A percentile compares a stretch with the other conserved stretches of the same genome.
These are phyloP conservation scores for Osmanthus fragrans DNA, from an alignment of 257 asterid species.

Conservation along the genomic window DNA sequence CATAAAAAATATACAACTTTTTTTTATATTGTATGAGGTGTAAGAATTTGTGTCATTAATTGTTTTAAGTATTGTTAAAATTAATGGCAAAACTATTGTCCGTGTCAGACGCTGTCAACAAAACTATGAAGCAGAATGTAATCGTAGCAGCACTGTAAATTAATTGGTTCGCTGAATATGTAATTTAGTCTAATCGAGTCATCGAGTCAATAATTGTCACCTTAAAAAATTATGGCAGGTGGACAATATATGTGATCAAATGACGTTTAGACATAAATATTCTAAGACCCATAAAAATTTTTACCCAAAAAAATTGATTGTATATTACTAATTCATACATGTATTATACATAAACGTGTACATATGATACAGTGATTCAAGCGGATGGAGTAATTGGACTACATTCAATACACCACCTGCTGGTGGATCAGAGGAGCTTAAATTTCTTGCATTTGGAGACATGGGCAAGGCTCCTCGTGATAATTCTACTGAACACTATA, in stretches of 20 bases:
- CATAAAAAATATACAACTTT: too few relatives aligned
- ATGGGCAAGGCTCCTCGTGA: constrained; percentile 95
- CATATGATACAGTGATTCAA: constrained; percentile 47
- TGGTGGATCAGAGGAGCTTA: constrained; percentile 62
- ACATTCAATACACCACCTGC: constrained; percentile 70
- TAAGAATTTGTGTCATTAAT: too few relatives aligned
- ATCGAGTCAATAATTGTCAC: too few relatives aligned
- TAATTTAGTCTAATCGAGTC: too few relatives aligned
- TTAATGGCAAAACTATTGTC: too few relatives aligned
- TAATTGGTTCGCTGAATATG: too few relatives aligned
- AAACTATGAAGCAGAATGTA: too few relatives aligned
- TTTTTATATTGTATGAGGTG: too few relatives aligned
- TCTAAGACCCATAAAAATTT: background rate
- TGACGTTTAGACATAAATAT: background rate
- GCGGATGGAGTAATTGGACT: constrained; percentile 69
- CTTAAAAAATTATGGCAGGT: background rate
- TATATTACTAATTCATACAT: background rate
- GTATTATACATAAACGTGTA: too few relatives aligned
- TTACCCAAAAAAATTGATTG: background rate
- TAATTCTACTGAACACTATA: constrained; percentile 69
- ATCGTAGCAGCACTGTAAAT: too few relatives aligned
- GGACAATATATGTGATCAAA: background rate
- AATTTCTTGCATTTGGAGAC: constrained; percentile 74
- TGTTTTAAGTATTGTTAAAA: too few relatives aligned
- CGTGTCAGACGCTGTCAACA: too few relatives aligned